Evolutionary conservation across 1,284 basidiomycete species (phyloP).

Genomic region (Tilletia setariae): DNA sequence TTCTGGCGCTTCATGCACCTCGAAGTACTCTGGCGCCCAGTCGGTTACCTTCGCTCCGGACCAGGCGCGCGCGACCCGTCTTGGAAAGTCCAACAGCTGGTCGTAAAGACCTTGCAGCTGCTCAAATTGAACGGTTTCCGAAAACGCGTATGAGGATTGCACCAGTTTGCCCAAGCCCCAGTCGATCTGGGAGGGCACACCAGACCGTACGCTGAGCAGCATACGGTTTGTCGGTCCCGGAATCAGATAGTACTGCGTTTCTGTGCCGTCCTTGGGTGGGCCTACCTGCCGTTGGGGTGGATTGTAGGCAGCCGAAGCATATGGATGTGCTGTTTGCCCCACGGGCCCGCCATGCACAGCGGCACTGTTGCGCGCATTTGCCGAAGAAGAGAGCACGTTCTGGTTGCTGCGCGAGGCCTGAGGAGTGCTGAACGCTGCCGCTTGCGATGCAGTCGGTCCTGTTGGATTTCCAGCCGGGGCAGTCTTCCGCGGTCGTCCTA

Average conservation of each 20-base stretch:
- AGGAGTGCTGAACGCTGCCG: constrained; percentile 6
- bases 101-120: constrained; percentile 42
- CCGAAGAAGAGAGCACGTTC: neutral
- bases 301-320: neutral
- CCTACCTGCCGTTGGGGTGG: neutral
- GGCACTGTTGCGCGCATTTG: neutral
- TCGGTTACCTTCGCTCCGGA: constrained; percentile 25
- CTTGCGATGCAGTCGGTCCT: constrained; percentile 2
- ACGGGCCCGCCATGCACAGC: neutral
- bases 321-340: constrained; percentile 4
- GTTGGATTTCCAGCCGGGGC: constrained; percentile 2
- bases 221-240: constrained; percentile 46
- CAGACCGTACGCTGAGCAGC: constrained; percentile 44
- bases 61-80: constrained; percentile 35
- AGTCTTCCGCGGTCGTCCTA: constrained; percentile 13
- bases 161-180: constrained; percentile 47
- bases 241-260: constrained; percentile 26
- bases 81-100: constrained; percentile 35
- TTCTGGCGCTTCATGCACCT: constrained; percentile 23
- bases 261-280: neutral
- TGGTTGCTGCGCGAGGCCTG: neutral
- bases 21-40: constrained; percentile 40
- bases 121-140: constrained; percentile 30
- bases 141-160: constrained; percentile 23
- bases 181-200: constrained; percentile 46